Evolutionary conservation across 2,329 filamentous ascomycete species (phyloP).

Genomic region (Colletotrichum godetiae): DNA sequence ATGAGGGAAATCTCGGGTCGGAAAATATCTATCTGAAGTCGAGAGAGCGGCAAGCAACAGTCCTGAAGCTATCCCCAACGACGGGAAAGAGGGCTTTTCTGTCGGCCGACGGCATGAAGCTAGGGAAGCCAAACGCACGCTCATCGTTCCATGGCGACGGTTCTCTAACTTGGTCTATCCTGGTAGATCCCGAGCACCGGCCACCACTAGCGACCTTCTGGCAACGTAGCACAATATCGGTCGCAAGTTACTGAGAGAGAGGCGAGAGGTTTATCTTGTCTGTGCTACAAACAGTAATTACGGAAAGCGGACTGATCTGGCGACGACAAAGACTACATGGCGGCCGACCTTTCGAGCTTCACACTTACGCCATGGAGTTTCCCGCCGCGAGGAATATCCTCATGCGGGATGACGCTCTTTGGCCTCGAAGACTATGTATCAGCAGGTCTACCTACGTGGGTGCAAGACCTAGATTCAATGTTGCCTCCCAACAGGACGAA

Average conservation of each 20-base stretch:
- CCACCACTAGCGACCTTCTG: background rate
- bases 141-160: constrained; percentile 1
- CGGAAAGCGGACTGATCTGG: background rate
- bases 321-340: background rate
- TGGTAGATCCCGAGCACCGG: background rate
- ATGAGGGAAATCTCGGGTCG: background rate
- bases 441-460: background rate
- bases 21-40: constrained; percentile 6
- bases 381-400: background rate
- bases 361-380: background rate
- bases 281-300: too few relatives aligned
- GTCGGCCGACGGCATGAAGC: constrained; percentile 19
- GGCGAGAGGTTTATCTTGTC: too few relatives aligned
- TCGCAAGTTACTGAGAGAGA: background rate
- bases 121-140: background rate
- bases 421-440: background rate
- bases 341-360: background rate
- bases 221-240: constrained; percentile 1
- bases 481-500: background rate
- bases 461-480: background rate
- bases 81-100: background rate
- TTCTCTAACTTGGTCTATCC: background rate
- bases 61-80: background rate
- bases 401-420: background rate
- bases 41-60: background rate